Base-by-base conservation (phyloP, 1,284 basidiomycete species). In the Phlebopus sp. region DNA sequence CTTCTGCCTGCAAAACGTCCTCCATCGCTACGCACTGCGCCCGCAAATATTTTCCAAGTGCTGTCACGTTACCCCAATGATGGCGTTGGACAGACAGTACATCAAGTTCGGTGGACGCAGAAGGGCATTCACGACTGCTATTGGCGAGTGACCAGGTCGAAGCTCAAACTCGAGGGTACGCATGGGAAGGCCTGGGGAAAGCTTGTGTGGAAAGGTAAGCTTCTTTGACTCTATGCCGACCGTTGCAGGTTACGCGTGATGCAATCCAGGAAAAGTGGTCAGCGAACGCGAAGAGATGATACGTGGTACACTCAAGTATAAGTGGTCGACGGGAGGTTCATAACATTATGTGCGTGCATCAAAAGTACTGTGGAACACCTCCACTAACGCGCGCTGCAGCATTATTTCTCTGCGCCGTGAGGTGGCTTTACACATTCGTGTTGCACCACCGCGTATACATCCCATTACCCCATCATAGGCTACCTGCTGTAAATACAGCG, bases 181-280 rank as follows among this genome's bases (percentile, higher is more conserved):
- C 82, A 86, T 55, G 90, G 87, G 3, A 87, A 84, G 60, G 88
- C 79, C 10, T 91, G 86, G 86, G 90, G 90, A 5, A 72, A 74
- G 49, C 66, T 90, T 10, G 75, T 80, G 46, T 92, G 89, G 88
- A 80, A 76, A 72, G 87, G 89, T 90, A 37, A 47, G 84, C 67
- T 21, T 19, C 35, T 37, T 46, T 25, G 37, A 43, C 19, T 14
- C 5, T 14, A 17, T 18, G 6, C 9, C 27, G 27, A 8, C 10
- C 27, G 9, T 11, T 29, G 10, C 27, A 29, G 27, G 27, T 29
- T n/a, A n/a, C n/a, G n/a, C 27, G 27, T 29, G 10, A 29, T 11
- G 10, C 27, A 29, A 29, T 37, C 7, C 50, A 73, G 74, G 74
- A 21, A 68, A 71, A 57, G 36, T 45, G 2, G 59, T 71, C 32